phyloP scores from a whole-genome alignment of 2,329 filamentous ascomycete species.

The Aspergillus latus region DNA sequence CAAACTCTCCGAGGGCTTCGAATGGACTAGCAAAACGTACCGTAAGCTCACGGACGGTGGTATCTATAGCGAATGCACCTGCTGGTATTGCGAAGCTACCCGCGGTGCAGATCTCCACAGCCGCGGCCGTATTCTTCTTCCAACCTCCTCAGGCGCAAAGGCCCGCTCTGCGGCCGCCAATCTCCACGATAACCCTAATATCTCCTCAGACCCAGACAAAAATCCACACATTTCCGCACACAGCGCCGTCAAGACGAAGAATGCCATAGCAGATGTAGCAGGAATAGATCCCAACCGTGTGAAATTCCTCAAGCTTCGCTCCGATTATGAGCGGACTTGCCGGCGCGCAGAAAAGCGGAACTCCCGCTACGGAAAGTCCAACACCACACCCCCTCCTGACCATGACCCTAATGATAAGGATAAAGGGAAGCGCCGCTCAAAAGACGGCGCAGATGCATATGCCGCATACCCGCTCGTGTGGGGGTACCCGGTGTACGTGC shows the following conservation, averaged over 20 bases:
- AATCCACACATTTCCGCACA: constrained; percentile 73
- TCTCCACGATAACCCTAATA: constrained; percentile 38
- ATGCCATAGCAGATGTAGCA: background rate
- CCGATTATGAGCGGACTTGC: constrained; percentile 52
- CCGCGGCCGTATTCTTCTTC: constrained; percentile 32
- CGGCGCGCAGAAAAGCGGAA: constrained; percentile 34
- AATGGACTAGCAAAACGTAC: constrained; percentile 71
- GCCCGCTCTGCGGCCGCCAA: constrained; percentile 53
- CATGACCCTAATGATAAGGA: background rate
- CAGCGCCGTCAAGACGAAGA: constrained; percentile 57
- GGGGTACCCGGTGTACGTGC: constrained; percentile 48
- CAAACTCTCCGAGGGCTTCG: constrained; percentile 64
- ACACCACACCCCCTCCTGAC: constrained; percentile 25
- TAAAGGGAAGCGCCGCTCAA: background rate
- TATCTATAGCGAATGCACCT: constrained; percentile 52
- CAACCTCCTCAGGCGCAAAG: constrained; percentile 48
- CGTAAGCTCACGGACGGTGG: constrained; percentile 61
- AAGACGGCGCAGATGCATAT: constrained; percentile 9
- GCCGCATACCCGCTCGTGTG: constrained; percentile 40
- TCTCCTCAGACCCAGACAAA: constrained; percentile 53
- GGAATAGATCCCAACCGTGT: constrained; percentile 23
- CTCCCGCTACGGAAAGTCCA: constrained; percentile 2
- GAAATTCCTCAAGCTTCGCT: constrained; percentile 49
- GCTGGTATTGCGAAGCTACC: constrained; percentile 67
- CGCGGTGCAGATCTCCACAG: constrained; percentile 57